Conservation (phyloP, 2,329 filamentous ascomycete species). For the Metarhizium sp. region DNA sequence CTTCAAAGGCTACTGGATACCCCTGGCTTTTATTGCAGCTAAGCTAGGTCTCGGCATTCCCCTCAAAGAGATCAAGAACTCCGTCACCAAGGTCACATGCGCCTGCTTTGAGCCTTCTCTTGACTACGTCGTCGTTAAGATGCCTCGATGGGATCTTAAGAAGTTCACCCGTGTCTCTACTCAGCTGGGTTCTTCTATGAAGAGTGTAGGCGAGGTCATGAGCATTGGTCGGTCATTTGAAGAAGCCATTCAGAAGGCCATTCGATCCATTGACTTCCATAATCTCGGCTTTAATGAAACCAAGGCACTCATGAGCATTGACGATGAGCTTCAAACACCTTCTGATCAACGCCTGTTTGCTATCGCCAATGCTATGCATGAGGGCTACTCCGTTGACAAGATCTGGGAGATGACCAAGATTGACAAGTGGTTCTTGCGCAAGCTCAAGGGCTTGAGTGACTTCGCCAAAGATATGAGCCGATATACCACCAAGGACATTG, state of each 20-base stretch:
- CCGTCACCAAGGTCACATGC: constrained; percentile 89
- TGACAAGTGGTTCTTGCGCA: constrained; percentile 95
- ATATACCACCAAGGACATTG: constrained; percentile 56
- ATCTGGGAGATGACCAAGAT: constrained; percentile 99
- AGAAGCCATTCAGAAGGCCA: constrained; percentile 97
- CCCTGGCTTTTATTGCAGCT: constrained; percentile 89
- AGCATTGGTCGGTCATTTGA: constrained; percentile 94
- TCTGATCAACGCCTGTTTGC: constrained; percentile 96
- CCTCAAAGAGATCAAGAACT: constrained; percentile 92
- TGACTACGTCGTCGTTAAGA: constrained; percentile 98
- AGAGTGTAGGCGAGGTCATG: constrained; percentile 99
- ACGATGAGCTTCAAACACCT: constrained; percentile 91
- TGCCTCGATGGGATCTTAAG: constrained; percentile 97
- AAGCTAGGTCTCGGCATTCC: constrained; percentile 94
- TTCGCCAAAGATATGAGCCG: constrained; percentile 72
- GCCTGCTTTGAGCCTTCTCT: constrained; percentile 98
- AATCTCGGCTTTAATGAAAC: constrained; percentile 94
- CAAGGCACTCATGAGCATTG: constrained; percentile 85
- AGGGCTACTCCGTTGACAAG: constrained; percentile 88
- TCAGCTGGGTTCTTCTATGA: constrained; percentile 95
- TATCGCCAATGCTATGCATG: constrained; percentile 94
- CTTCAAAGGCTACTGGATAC: constrained; percentile 95
- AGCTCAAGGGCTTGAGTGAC: constrained; percentile 82
- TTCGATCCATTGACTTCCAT: constrained; percentile 87
- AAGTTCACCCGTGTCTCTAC: constrained; percentile 97